Percentiles rank a stretch among this genome's conserved stretches.
Evolutionary conservation across 2,329 filamentous ascomycete genomes (phyloP).

Genomic region (Diaporthe velutina): DNA sequence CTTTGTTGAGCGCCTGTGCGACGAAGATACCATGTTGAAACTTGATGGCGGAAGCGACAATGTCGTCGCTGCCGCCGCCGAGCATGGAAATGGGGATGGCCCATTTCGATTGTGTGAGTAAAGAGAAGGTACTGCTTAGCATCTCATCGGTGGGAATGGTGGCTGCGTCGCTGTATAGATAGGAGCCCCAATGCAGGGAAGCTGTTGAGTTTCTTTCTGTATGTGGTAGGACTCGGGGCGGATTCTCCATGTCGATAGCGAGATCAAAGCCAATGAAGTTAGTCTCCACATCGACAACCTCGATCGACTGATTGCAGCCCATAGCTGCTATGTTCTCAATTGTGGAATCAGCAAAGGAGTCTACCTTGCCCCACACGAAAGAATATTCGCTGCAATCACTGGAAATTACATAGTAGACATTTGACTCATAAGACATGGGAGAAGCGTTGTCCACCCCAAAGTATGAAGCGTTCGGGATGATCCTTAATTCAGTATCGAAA

Average conservation of each 20-base stretch:
- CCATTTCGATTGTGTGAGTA: neutral
- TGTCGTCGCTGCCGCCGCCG: slow-evolving; percentile 39
- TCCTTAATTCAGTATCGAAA: too few species aligned
- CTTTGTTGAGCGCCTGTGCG: slow-evolving; percentile 63
- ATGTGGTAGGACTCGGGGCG: neutral
- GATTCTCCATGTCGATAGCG: neutral
- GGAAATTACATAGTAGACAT: too few species aligned
- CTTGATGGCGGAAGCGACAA: slow-evolving; percentile 45
- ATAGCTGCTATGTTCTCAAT: neutral
- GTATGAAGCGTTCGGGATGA: slow-evolving; percentile 36
- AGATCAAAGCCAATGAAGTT: neutral
- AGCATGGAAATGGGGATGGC: neutral
- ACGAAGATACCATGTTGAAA: slow-evolving; percentile 58
- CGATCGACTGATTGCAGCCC: neutral
- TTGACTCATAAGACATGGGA: too few species aligned
- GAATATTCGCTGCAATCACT: slow-evolving; percentile 45
- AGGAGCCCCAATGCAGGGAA: neutral
- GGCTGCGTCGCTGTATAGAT: neutral
- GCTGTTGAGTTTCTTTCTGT: neutral
- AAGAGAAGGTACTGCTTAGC: neutral
- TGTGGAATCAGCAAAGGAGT: slow-evolving; percentile 26
- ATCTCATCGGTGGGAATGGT: neutral
- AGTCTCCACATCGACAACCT: neutral
- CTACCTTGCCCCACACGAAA: slow-evolving; percentile 52
- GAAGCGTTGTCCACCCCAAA: slow-evolving; percentile 43